Percentiles rank a stretch among this genome's conserved stretches.
These are phyloP conservation scores for Russula ochroleuca DNA, from an alignment of 768 basidiomycete species.

Conservation along the genomic window DNA sequence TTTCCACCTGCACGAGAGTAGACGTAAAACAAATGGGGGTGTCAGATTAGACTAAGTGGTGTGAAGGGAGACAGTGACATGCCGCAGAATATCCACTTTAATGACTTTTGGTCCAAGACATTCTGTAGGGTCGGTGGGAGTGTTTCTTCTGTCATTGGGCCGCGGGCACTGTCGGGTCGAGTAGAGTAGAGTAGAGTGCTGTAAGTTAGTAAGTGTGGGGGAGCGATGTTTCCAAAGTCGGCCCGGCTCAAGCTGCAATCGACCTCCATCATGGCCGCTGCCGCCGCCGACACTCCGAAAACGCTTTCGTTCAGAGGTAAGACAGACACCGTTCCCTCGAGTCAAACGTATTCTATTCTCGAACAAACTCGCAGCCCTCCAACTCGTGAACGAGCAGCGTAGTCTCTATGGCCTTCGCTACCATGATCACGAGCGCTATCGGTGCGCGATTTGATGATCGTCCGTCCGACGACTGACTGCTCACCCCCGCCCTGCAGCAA, in stretches of 20 bases:
- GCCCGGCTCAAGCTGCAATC: slow-evolving; percentile 23
- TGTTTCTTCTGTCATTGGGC: slow-evolving; percentile 54
- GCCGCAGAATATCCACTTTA: slow-evolving; percentile 99
- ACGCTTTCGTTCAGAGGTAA: slow-evolving; percentile 42
- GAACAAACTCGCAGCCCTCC: slow-evolving; percentile 54
- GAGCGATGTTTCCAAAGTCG: background rate
- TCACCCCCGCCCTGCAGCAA: slow-evolving; percentile 49
- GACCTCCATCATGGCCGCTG: background rate
- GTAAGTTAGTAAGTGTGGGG: background rate
- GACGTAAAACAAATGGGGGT: background rate
- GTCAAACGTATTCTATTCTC: background rate
- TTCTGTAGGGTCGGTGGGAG: slow-evolving; percentile 89
- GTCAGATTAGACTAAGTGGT: background rate
- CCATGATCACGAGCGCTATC: slow-evolving; percentile 82
- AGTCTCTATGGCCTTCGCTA: slow-evolving; percentile 88
- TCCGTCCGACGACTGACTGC: background rate
- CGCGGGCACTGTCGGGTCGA: background rate
- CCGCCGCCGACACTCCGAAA: slow-evolving; percentile 15
- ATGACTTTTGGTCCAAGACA: slow-evolving; percentile 82
- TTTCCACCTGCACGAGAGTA: slow-evolving; percentile 70
- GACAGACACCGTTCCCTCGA: slow-evolving; percentile 14
- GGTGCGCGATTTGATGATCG: slow-evolving; percentile 41
- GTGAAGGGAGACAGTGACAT: slow-evolving; percentile 34
- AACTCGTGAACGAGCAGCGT: slow-evolving; percentile 82
- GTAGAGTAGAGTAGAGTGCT: too few relatives aligned